Evolutionary conservation across 2,329 filamentous ascomycete genomes (phyloP).

Genomic region (Dothistroma septosporum): DNA sequence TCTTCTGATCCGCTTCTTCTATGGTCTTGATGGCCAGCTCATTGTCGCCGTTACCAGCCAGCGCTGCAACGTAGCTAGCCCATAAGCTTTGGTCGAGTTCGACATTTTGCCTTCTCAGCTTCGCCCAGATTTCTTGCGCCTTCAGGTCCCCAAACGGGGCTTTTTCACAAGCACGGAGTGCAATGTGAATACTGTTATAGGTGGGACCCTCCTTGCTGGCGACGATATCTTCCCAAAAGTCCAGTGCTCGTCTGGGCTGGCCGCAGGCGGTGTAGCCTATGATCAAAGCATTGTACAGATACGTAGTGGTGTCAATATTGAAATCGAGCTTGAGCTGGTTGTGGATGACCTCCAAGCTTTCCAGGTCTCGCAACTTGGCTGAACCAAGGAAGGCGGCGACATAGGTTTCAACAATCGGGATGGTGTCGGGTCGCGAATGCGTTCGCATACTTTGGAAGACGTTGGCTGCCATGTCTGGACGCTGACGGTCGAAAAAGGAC

Average conservation of each 20-base stretch:
- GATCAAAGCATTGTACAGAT: conserved; percentile 79
- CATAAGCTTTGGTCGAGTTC: conserved; percentile 71
- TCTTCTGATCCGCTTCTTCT: conserved; percentile 60
- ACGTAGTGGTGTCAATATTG: conserved; percentile 70
- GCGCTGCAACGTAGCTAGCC: conserved; percentile 69
- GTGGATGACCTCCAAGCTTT: conserved; percentile 71
- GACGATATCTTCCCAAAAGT: conserved; percentile 82
- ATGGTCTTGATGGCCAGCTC: conserved; percentile 65
- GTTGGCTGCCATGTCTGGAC: conserved; percentile 78
- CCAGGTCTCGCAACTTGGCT: conserved; percentile 36
- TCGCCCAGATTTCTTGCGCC: conserved; percentile 62
- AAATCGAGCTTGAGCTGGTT: conserved; percentile 94
- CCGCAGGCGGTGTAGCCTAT: conserved; percentile 72
- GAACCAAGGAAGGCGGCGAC: conserved; percentile 73
- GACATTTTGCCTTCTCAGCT: conserved; percentile 69
- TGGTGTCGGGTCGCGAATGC: conserved; percentile 58
- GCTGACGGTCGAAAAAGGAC: conserved; percentile 71
- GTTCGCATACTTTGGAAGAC: conserved; percentile 94
- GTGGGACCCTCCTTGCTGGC: conserved; percentile 79
- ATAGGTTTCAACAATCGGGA: conserved; percentile 72
- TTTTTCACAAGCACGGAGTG: conserved; percentile 74
- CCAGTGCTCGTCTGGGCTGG: conserved; percentile 62
- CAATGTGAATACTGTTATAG: conserved; percentile 73
- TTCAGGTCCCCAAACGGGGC: conserved; percentile 43
- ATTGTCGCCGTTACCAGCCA: conserved; percentile 68